phyloP scores from a whole-genome alignment of 257 asterid genomes.

The Rehmannia glutinosa region DNA sequence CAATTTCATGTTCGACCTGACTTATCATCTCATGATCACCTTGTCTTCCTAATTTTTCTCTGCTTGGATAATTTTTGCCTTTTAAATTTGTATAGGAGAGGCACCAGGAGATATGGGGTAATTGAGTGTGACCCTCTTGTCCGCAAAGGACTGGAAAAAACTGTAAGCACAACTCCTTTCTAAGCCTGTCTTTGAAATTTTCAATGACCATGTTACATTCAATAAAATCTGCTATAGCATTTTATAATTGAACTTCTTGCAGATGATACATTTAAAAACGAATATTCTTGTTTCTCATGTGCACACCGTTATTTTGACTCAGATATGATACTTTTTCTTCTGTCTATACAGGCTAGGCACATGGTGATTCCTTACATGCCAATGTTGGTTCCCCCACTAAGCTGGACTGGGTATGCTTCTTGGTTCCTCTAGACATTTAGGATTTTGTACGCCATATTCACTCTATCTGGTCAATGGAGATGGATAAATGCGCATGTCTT shows the following conservation, averaged over 20 bases:
- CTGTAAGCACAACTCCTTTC: constrained; percentile 45
- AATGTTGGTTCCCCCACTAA: constrained; percentile 89
- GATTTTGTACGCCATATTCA: no score
- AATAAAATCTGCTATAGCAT: background rate
- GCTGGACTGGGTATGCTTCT: constrained; percentile 84
- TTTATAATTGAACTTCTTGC: background rate
- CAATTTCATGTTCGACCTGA: constrained; percentile 1
- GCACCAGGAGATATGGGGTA: constrained; percentile 83
- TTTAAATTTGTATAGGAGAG: constrained; percentile 39
- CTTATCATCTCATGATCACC: background rate
- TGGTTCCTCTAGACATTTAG: background rate
- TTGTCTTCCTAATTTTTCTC: constrained; percentile 6
- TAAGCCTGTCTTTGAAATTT: background rate
- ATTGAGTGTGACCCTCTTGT: constrained; percentile 95
- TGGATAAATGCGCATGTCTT: no score
- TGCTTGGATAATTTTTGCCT: constrained; percentile 4
- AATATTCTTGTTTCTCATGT: background rate
- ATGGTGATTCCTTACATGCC: constrained; percentile 99
- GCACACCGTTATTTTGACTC: background rate
- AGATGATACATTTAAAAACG: background rate
- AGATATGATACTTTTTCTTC: constrained; percentile 10
- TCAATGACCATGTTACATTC: background rate
- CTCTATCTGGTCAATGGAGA: no score
- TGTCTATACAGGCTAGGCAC: constrained; percentile 77
- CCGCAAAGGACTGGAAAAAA: constrained; percentile 87